These are phyloP conservation scores for Pichia paraexigua DNA, from an alignment of 805 yeast genomes.

Conservation along the genomic window DNA sequence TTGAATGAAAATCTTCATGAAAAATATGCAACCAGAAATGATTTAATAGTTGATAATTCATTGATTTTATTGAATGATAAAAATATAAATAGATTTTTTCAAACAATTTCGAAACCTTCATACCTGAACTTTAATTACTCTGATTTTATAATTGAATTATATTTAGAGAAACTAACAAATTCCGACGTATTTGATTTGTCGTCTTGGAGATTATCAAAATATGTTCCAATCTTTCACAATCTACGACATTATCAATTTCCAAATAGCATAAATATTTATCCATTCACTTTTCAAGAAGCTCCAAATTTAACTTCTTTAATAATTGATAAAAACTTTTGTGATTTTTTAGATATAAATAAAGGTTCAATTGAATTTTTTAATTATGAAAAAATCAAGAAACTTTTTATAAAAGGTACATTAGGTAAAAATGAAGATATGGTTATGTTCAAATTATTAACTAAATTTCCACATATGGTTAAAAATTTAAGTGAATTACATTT, in stretches of 20 bases:
- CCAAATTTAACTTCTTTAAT: slow-evolving; percentile 21
- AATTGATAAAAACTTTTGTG: slow-evolving; percentile 25
- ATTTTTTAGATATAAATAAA: slow-evolving; percentile 16
- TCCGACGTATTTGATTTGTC: slow-evolving; percentile 12
- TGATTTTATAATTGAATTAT: slow-evolving; percentile 19
- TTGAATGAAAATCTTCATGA: slow-evolving; percentile 1
- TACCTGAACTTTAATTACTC: slow-evolving; percentile 19
- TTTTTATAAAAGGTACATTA: slow-evolving; percentile 23
- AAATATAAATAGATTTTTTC: slow-evolving; percentile 14
- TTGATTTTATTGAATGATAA: slow-evolving; percentile 1
- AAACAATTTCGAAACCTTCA: slow-evolving; percentile 12
- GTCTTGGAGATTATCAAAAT: slow-evolving; percentile 17
- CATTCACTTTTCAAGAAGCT: slow-evolving; percentile 19
- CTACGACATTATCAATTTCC: slow-evolving; percentile 21
- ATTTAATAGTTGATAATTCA: not conserved
- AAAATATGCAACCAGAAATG: slow-evolving; percentile 10
- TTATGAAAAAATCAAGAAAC: slow-evolving; percentile 11
- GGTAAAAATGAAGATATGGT: slow-evolving; percentile 29
- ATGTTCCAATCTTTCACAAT: slow-evolving; percentile 12
- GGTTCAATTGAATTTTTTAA: slow-evolving; percentile 22
- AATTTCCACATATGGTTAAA: slow-evolving; percentile 20
- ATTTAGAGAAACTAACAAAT: slow-evolving; percentile 16
- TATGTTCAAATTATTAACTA: slow-evolving; percentile 23
- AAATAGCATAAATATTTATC: slow-evolving; percentile 13
- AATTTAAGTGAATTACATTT: slow-evolving; percentile 22